Evolutionary conservation across 2,329 filamentous ascomycete species (phyloP).

Genomic region (Penicillium verrucosum): DNA sequence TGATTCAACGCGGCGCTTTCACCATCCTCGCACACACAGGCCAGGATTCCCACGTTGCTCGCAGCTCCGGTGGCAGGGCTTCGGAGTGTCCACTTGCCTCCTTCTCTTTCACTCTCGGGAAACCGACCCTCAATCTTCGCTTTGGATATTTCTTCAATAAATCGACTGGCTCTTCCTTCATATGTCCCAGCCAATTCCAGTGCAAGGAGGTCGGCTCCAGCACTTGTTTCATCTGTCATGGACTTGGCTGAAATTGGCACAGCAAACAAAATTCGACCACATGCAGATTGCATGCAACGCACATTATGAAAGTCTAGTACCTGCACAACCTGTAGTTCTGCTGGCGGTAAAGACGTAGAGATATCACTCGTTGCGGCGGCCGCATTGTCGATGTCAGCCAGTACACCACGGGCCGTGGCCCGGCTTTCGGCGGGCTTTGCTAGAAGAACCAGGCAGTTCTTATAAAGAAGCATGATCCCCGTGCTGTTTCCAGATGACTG

Average conservation of each 20-base stretch:
- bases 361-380: conserved; percentile 51
- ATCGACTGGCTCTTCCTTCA: conserved; percentile 71
- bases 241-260: conserved; percentile 28
- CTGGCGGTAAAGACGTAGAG: conserved; percentile 37
- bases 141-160: conserved; percentile 81
- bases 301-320: conserved; percentile 68
- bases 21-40: conserved; percentile 44
- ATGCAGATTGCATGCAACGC: conserved; percentile 57
- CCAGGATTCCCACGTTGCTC: conserved; percentile 54
- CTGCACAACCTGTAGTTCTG: conserved; percentile 72
- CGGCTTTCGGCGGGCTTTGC: conserved; percentile 64
- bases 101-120: conserved; percentile 76
- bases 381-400: conserved; percentile 82
- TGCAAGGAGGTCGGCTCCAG: conserved; percentile 53
- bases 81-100: conserved; percentile 74
- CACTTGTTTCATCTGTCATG: conserved; percentile 18
- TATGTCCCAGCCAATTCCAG: conserved; percentile 72
- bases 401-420: conserved; percentile 69
- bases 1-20: conserved; percentile 51
- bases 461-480: conserved; percentile 78
- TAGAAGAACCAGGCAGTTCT: conserved; percentile 74
- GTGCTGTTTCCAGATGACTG: conserved; percentile 47
- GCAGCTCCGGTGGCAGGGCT: conserved; percentile 57
- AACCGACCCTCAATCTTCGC: conserved; percentile 83
- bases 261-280: conserved; percentile 40